Evolutionary conservation across 2,329 filamentous ascomycete species (phyloP).

Genomic region (Calonectria pseudoturangicola): DNA sequence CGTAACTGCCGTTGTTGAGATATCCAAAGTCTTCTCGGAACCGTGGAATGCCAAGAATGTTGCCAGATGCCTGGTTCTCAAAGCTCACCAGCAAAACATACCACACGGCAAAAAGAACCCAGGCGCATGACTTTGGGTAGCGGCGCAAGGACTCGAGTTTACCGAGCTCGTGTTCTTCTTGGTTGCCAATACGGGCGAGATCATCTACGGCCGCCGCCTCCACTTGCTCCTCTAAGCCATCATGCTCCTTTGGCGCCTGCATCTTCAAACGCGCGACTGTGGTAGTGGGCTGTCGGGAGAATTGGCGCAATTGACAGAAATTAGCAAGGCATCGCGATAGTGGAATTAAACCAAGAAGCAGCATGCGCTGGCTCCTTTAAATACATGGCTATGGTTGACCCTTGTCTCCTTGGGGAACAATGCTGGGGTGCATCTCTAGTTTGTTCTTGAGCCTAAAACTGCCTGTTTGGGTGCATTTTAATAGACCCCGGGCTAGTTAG

Average conservation of each 20-base stretch:
- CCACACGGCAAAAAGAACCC: slow-evolving; percentile 64
- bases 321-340: neutral
- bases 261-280: neutral
- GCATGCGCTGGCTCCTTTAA: neutral
- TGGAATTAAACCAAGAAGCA: too few relatives aligned
- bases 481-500: neutral
- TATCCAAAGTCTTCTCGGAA: slow-evolving; percentile 67
- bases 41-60: slow-evolving; percentile 64
- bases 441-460: neutral
- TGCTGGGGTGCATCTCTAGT: neutral
- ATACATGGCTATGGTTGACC: neutral
- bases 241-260: neutral
- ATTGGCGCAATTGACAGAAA: neutral
- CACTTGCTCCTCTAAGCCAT: slow-evolving; percentile 33
- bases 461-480: slow-evolving; percentile 1
- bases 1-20: slow-evolving; percentile 59
- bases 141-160: slow-evolving; percentile 49
- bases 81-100: slow-evolving; percentile 63
- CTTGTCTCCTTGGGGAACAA: neutral
- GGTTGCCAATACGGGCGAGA: slow-evolving; percentile 51
- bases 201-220: slow-evolving; percentile 35
- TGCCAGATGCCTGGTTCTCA: slow-evolving; percentile 64
- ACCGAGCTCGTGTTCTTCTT: slow-evolving; percentile 53
- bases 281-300: neutral
- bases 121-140: slow-evolving; percentile 53